These are phyloP conservation scores for Amanita rimosa DNA, from an alignment of 768 basidiomycete genomes.

Conservation along the genomic window DNA sequence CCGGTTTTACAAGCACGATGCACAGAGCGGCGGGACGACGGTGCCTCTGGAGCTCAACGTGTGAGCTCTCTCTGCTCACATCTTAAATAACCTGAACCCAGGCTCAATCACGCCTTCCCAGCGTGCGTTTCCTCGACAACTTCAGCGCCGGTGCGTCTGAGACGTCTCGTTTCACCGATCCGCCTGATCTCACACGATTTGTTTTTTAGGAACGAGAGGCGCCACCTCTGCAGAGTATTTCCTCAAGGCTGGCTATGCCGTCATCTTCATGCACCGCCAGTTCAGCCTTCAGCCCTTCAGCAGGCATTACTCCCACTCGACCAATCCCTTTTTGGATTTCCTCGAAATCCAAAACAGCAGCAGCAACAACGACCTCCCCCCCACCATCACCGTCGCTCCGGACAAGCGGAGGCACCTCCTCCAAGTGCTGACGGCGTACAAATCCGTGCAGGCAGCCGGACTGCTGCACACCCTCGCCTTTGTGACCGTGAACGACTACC, in stretches of 20 bases:
- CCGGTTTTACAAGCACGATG: neutral
- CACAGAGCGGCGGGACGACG: conserved; percentile 93
- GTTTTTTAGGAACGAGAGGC: conserved; percentile 71
- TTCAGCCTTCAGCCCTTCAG: conserved; percentile 98
- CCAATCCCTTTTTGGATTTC: conserved; percentile 95
- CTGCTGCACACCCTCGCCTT: conserved; percentile 81
- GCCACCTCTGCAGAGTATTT: conserved; percentile 99
- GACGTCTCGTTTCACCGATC: conserved; percentile 20
- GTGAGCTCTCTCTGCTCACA: conserved; percentile 41
- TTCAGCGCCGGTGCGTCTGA: conserved; percentile 89
- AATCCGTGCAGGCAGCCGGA: conserved; percentile 62
- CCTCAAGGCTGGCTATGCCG: conserved; percentile 86
- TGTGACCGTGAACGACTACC: conserved; percentile 92
- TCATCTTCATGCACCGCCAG: conserved; percentile 97
- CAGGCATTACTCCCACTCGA: conserved; percentile 95
- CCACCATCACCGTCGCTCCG: conserved; percentile 54
- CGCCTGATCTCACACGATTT: neutral
- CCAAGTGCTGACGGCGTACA: conserved; percentile 68
- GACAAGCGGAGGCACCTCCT: conserved; percentile 57
- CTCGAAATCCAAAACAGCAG: conserved; percentile 47
- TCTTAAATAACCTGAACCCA: neutral
- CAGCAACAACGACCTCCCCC: conserved; percentile 21
- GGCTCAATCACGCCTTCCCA: conserved; percentile 18
- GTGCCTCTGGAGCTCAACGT: conserved; percentile 98
- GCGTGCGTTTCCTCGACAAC: conserved; percentile 97